phyloP scores from a whole-genome alignment of 495 filamentous ascomycete genomes.

The Trichoderma gamsii region DNA sequence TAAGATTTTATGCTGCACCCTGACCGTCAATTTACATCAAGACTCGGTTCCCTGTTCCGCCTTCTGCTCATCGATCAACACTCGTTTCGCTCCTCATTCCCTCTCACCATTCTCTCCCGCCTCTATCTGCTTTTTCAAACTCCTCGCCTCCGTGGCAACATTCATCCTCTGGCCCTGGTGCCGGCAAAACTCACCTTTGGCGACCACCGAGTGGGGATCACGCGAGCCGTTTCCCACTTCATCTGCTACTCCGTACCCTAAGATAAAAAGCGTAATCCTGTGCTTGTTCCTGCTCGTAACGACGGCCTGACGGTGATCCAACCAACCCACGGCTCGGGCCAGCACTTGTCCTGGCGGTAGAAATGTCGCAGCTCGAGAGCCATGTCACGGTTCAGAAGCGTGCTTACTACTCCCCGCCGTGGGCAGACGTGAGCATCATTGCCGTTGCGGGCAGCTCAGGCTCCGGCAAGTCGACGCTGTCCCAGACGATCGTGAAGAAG shows the following conservation, averaged over 20 bases:
- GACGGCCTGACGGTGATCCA: neutral
- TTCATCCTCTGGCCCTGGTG: neutral
- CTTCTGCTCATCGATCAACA: neutral
- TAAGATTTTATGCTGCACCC: slow-evolving; percentile 2
- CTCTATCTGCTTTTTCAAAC: neutral
- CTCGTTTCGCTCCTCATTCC: neutral
- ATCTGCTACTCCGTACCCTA: slow-evolving; percentile 3
- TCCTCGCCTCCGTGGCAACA: neutral
- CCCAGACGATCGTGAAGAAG: slow-evolving; percentile 81
- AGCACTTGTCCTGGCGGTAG: slow-evolving; percentile 10
- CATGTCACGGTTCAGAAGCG: slow-evolving; percentile 37
- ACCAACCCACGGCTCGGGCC: neutral
- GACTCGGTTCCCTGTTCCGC: neutral
- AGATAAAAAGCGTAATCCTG: slow-evolving; percentile 1
- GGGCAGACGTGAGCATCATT: slow-evolving; percentile 90
- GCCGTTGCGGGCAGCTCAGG: slow-evolving; percentile 93
- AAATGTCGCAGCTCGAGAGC: slow-evolving; percentile 22
- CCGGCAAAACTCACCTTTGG: neutral
- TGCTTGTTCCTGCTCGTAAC: slow-evolving; percentile 8
- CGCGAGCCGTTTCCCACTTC: slow-evolving; percentile 6
- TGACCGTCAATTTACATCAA: slow-evolving; percentile 6
- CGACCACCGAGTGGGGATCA: slow-evolving; percentile 5
- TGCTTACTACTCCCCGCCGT: slow-evolving; percentile 84
- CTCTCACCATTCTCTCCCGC: neutral
- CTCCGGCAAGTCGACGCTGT: slow-evolving; percentile 94